These are phyloP conservation scores for Tetrahymena borealis DNA, from an alignment of 73 alveolate species.

Conservation along the genomic window DNA sequence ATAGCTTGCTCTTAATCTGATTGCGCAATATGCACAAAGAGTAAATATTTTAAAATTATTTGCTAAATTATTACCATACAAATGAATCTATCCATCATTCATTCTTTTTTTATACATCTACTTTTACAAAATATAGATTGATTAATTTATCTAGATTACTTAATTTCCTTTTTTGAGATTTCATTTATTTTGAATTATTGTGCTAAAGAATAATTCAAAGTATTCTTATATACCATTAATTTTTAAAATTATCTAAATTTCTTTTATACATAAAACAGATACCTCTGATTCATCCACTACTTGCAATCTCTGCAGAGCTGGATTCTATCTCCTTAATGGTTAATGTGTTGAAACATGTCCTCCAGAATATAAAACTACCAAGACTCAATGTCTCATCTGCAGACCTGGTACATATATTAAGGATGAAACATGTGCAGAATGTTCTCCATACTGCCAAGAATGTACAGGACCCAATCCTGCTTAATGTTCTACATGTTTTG, in stretches of 20 bases:
- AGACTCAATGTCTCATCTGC: neutral
- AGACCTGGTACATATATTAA: neutral
- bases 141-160: no score
- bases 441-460: neutral
- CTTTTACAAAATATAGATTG: no score
- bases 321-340: neutral
- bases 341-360: neutral
- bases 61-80: no score
- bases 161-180: no score
- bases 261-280: neutral
- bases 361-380: neutral
- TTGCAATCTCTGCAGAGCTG: neutral
- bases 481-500: neutral
- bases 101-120: no score
- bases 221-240: no score
- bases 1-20: neutral
- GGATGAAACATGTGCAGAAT: neutral
- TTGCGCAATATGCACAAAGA: neutral
- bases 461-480: neutral
- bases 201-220: no score
- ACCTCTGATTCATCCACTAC: neutral
- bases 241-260: no score
- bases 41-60: no score
- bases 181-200: no score
- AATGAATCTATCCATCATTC: no score